phyloP scores from a whole-genome alignment of 257 asterid species.

The Solanum corneliomulleri region DNA sequence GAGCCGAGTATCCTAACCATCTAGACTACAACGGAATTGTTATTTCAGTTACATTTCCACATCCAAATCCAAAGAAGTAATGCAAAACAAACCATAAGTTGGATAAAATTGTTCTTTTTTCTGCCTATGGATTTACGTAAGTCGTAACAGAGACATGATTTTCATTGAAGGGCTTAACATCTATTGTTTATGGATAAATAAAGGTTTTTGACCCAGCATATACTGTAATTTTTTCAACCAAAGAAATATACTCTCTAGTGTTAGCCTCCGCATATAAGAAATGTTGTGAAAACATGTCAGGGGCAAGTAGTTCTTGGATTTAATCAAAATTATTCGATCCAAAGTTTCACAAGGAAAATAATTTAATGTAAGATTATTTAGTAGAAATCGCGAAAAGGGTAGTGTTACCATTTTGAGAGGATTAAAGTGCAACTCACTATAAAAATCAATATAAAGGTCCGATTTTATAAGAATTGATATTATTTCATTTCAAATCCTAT shows the following conservation, averaged over 20 bases:
- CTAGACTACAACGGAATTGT: constrained; percentile 81
- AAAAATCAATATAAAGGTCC: no score
- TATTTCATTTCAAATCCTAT: no score
- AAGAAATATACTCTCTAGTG: background rate
- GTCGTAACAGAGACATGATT: fast-evolving
- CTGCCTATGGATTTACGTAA: background rate
- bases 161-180: background rate
- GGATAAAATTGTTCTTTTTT: background rate
- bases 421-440: no score
- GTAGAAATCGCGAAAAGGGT: no score
- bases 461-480: no score
- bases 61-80: fast-evolving
- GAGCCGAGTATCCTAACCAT: constrained; percentile 98
- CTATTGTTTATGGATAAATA: background rate
- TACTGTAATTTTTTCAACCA: background rate
- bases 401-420: no score
- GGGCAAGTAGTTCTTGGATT: background rate
- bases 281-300: background rate
- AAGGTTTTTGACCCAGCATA: background rate
- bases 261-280: background rate
- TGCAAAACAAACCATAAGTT: background rate
- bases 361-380: no score
- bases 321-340: background rate
- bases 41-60: background rate
- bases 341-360: no score